Evolutionary conservation across 1,139 yeast genomes (phyloP), one percentile per base, ranked within the genome.

Genomic region (Sporopachydermia cereana): DNA sequence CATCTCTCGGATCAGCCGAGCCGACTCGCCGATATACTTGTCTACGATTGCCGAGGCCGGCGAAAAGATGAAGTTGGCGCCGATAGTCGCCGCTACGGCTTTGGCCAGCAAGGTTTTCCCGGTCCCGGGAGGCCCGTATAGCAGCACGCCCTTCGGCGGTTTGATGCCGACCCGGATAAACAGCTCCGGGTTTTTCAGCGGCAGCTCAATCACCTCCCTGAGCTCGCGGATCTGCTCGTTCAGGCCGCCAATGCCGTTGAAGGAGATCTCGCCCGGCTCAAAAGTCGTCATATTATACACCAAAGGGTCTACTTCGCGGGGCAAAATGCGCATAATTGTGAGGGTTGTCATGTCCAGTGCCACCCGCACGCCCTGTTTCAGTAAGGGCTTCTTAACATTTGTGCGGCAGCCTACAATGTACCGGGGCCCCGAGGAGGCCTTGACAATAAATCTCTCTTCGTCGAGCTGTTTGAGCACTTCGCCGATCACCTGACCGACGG

Each of bases 91-190:
- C 3, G 99, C 98, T 41, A 89, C 97, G 0, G 98, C 98, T 60
- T 91, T 89, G 12, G 98, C 98, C 56, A 91, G 72, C 51, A 91
- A 69, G 0, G 98, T 91, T 62, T 91, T 91, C 61, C 98, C 98
- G 0, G 98, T 91, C 57, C 98, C 98, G 24, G 98, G 98, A n/a
- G 98, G 98, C 2, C 98, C 99, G 59, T 93, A 93, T 48, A 93
- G 71, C 53, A 93, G 70, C 16, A 93, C 98, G 61, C 98, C 99
- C 66, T 91, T 93, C 47, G 99, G 98, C 18, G 97, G 95, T 60
- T 88, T 86, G 63, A 93, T 93, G 44, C 99, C 99, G 23, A 93
- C 96, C 61, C 98, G 79, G 51, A 84, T 72, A 63, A 93, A 93
- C 55, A 93, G 74, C 65, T 93, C 99, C 2, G 99, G 99, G 62